Conservation (phyloP, 208 protist species). For the Leishmania aethiopica region DNA sequence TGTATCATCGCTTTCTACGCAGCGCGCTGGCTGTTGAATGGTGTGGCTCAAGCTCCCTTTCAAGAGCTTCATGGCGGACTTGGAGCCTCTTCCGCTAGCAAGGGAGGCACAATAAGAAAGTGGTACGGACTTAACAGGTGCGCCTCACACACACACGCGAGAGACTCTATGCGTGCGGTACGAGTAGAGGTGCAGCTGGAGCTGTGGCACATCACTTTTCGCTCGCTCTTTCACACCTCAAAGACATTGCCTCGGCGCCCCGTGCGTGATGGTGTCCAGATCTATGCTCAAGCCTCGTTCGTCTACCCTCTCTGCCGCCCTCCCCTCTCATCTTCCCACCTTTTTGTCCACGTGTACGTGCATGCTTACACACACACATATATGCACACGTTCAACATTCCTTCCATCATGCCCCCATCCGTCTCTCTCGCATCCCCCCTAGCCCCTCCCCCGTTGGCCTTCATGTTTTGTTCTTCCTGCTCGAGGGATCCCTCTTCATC, state of each 20-base stretch:
- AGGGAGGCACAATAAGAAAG: background rate
- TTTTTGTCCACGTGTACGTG: background rate
- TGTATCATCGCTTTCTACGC: background rate
- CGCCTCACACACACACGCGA: background rate
- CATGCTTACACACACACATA: background rate
- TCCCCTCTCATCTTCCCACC: background rate
- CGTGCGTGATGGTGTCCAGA: background rate
- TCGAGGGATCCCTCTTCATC: background rate
- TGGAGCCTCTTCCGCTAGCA: background rate
- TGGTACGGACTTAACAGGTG: background rate
- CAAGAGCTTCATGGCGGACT: background rate
- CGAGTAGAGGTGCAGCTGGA: background rate
- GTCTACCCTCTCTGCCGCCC: background rate
- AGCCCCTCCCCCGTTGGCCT: background rate
- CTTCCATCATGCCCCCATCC: background rate
- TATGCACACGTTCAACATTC: background rate
- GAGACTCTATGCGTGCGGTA: background rate
- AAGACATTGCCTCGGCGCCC: background rate
- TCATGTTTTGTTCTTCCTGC: too few relatives aligned
- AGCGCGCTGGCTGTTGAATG: background rate
- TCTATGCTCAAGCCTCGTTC: background rate
- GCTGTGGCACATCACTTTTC: background rate
- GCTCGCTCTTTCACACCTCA: background rate
- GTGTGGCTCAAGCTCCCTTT: background rate
- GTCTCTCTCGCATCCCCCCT: background rate